Evolutionary conservation across 2,329 filamentous ascomycete genomes (phyloP).

Genomic region (Fusarium robinianum): DNA sequence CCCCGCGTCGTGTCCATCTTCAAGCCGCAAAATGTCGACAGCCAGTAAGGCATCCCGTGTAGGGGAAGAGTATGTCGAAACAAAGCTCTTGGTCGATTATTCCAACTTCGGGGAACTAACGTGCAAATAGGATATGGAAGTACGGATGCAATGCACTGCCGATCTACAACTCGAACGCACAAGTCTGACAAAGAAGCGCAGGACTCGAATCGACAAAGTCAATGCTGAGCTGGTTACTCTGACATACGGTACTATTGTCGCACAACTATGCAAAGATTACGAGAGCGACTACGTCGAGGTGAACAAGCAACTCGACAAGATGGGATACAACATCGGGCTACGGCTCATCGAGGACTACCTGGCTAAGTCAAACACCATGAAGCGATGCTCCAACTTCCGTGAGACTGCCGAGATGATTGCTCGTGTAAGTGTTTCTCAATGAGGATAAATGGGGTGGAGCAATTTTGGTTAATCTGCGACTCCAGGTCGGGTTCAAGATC

Average conservation of each 20-base stretch:
- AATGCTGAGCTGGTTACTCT: slow-evolving; percentile 96
- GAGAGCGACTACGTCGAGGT: slow-evolving; percentile 93
- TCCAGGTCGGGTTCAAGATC: slow-evolving; percentile 95
- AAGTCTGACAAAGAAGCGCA: slow-evolving; percentile 46
- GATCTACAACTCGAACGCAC: neutral
- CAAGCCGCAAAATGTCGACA: slow-evolving; percentile 53
- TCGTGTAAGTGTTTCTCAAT: slow-evolving; percentile 60
- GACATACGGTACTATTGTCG: slow-evolving; percentile 97
- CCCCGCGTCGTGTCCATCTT: slow-evolving; percentile 1
- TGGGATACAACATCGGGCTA: slow-evolving; percentile 98
- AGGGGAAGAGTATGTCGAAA: slow-evolving; percentile 61
- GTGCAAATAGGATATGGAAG: slow-evolving; percentile 82
- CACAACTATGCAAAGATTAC: slow-evolving; percentile 95
- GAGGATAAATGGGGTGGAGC: neutral
- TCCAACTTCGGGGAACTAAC: slow-evolving; percentile 33
- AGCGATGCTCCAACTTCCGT: slow-evolving; percentile 87
- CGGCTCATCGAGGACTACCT: slow-evolving; percentile 97
- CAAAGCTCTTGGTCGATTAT: slow-evolving; percentile 7
- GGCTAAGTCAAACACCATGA: slow-evolving; percentile 88
- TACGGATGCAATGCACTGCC: slow-evolving; percentile 62
- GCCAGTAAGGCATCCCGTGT: slow-evolving; percentile 64
- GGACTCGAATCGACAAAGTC: slow-evolving; percentile 94
- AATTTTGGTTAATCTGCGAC: neutral
- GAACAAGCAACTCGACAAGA: slow-evolving; percentile 97
- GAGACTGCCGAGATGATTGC: slow-evolving; percentile 98